A percentile compares a stretch with the other conserved stretches of the same genome.
Evolutionary conservation across 2,329 filamentous ascomycete species (phyloP).

Genomic region (Beauveria rudraprayagi): DNA sequence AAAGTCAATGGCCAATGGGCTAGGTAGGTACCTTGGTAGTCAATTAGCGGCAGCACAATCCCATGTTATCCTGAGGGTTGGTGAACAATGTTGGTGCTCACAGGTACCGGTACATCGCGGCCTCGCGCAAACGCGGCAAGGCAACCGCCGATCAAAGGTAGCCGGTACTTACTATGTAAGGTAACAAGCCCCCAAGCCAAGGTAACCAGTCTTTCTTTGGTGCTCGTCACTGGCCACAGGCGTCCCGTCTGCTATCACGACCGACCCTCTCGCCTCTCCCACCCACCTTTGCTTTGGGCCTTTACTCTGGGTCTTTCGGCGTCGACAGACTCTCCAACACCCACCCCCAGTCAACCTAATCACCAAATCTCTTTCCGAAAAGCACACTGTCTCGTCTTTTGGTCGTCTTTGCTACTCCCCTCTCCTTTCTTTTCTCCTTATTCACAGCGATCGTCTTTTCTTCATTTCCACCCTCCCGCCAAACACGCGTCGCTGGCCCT

Average conservation of each 20-base stretch:
- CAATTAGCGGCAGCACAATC: no score
- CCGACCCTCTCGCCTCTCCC: neutral
- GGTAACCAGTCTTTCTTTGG: no score
- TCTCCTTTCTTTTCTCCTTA: neutral
- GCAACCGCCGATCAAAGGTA: neutral
- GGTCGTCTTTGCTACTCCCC: neutral
- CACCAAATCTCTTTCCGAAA: conserved; percentile 8
- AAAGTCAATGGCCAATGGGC: no score
- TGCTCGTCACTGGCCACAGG: neutral
- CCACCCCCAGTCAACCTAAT: neutral
- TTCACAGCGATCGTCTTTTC: neutral
- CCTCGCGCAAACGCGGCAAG: no score
- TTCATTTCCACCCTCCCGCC: neutral
- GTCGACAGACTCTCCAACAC: neutral
- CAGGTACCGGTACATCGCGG: no score
- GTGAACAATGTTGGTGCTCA: no score
- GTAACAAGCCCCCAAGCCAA: neutral
- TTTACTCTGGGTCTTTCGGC: neutral
- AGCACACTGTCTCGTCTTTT: neutral
- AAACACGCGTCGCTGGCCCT: neutral
- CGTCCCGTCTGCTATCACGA: neutral
- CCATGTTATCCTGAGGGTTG: no score
- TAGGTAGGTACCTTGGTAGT: no score
- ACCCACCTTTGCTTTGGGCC: neutral
- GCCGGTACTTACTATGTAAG: neutral